phyloP scores from a whole-genome alignment of 1,284 basidiomycete species.

The Ustilago nuda region DNA sequence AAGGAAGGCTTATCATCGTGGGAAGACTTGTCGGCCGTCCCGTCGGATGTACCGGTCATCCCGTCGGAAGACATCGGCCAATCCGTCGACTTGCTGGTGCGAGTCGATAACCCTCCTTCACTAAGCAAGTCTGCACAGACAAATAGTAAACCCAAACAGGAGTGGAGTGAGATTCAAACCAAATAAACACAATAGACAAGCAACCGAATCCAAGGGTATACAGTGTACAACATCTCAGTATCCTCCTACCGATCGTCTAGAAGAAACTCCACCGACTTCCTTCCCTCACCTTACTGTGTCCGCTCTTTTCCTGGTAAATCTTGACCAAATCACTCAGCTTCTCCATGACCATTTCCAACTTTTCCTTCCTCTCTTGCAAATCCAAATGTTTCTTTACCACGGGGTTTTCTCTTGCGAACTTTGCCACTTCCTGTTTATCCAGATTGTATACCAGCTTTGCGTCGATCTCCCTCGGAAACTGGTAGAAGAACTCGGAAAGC shows the following conservation, averaged over 20 bases:
- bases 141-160: not conserved
- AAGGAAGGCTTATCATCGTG: too few relatives aligned
- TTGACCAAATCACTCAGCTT: constrained; percentile 69
- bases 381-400: constrained; percentile 87
- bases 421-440: constrained; percentile 83
- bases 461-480: constrained; percentile 98
- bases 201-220: constrained; percentile 16
- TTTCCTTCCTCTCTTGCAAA: constrained; percentile 94
- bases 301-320: constrained; percentile 67
- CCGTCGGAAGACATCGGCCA: too few relatives aligned
- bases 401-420: constrained; percentile 95
- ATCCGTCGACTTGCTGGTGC: too few relatives aligned
- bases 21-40: too few relatives aligned
- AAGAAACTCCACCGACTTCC: constrained; percentile 61
- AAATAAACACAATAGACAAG: not conserved
- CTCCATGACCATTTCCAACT: constrained; percentile 74
- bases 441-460: constrained; percentile 91
- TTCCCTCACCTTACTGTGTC: not conserved
- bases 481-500: constrained; percentile 97
- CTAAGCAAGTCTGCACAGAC: too few relatives aligned
- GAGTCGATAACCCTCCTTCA: too few relatives aligned
- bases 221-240: not conserved
- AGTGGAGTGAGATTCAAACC: not conserved
- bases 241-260: constrained; percentile 13
- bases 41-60: too few relatives aligned